Conservation (phyloP, 78 protist genomes). For the Dictyostelium intermedium region DNA sequence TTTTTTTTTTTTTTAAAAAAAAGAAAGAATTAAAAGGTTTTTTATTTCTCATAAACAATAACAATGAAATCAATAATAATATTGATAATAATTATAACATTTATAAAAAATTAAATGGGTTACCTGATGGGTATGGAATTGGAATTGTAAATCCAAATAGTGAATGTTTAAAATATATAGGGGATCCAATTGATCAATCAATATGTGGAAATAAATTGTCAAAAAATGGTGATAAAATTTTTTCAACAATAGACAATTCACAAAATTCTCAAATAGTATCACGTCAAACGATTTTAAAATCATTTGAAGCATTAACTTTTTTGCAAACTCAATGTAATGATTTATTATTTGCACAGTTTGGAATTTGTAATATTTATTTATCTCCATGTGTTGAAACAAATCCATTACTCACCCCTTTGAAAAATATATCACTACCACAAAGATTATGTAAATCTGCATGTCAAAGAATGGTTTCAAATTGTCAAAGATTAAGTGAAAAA, state of each 20-base stretch:
- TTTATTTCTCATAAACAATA: too few relatives aligned
- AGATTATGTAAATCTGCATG: conserved; percentile 4
- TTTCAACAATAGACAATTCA: neutral
- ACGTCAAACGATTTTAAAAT: neutral
- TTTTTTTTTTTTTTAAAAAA: too few relatives aligned
- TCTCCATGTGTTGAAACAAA: neutral
- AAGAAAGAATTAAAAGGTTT: too few relatives aligned
- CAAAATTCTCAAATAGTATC: neutral
- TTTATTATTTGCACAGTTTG: neutral
- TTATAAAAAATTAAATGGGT: neutral
- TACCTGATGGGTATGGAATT: neutral
- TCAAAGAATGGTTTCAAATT: neutral
- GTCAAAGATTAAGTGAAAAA: neutral
- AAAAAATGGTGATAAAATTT: neutral
- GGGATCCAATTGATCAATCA: neutral
- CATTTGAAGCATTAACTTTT: neutral
- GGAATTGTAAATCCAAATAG: neutral
- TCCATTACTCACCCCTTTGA: neutral
- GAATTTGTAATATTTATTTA: neutral
- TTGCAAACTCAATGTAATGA: neutral
- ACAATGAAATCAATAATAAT: neutral
- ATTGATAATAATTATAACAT: neutral
- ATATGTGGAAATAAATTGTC: neutral
- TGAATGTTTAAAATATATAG: neutral
- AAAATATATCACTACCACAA: neutral